phyloP scores from a whole-genome alignment of 1,139 yeast species.

The Kodamaea ohmeri region DNA sequence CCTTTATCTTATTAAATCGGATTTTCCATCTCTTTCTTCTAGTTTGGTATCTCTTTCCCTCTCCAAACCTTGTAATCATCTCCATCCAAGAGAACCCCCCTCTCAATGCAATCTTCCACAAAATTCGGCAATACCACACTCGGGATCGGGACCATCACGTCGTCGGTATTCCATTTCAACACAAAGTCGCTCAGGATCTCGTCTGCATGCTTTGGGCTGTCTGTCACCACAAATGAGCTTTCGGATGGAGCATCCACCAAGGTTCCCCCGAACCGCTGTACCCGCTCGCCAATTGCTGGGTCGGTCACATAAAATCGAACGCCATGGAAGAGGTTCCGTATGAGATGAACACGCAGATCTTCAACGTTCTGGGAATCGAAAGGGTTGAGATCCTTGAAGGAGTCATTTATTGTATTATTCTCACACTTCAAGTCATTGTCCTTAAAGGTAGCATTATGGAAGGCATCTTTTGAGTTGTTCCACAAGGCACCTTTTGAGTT shows the following conservation, averaged over 20 bases:
- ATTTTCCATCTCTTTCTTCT: too few relatives aligned
- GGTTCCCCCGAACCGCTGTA: slow-evolving; percentile 35
- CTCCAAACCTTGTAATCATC: slow-evolving; percentile 29
- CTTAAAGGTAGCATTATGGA: too few relatives aligned
- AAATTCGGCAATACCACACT: slow-evolving; percentile 45
- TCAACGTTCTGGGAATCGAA: too few relatives aligned
- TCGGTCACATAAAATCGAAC: slow-evolving; percentile 25
- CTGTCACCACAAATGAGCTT: slow-evolving; percentile 27
- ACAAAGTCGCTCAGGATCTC: slow-evolving; percentile 3
- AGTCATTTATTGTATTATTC: too few relatives aligned
- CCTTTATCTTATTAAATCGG: too few relatives aligned
- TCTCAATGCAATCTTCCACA: slow-evolving; percentile 40
- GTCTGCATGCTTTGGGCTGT: not conserved
- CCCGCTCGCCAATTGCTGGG: slow-evolving; percentile 16
- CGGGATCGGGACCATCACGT: slow-evolving; percentile 34
- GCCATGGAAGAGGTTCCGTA: slow-evolving; percentile 21
- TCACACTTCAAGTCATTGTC: not conserved
- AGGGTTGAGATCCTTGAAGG: too few relatives aligned
- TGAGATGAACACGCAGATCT: slow-evolving; percentile 10
- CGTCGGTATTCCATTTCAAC: slow-evolving; percentile 17
- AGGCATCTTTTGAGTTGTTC: too few relatives aligned
- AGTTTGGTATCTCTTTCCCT: not conserved
- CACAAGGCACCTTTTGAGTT: too few relatives aligned
- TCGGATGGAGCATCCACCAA: slow-evolving; percentile 15
- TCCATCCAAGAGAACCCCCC: slow-evolving; percentile 45